These are phyloP conservation scores for Cladorrhinum samala DNA, from an alignment of 495 filamentous ascomycete genomes.

Conservation along the genomic window DNA sequence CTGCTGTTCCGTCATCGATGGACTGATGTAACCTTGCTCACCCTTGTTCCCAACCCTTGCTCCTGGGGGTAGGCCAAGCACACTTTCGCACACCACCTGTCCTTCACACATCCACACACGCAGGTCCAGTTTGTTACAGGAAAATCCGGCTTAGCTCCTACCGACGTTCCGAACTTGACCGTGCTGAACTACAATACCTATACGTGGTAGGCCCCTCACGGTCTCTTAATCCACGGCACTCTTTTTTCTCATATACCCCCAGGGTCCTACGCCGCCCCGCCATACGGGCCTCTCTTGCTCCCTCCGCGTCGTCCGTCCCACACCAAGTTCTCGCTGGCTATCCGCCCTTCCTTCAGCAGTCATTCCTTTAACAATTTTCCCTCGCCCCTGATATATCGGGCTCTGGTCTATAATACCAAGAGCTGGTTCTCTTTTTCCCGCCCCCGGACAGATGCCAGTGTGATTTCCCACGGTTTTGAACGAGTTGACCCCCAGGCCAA, in stretches of 20 bases:
- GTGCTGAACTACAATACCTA: constrained; percentile 31
- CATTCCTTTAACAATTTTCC: constrained; percentile 37
- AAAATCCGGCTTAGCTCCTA: constrained; percentile 47
- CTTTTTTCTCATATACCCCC: constrained; percentile 44
- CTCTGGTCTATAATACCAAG: constrained; percentile 47
- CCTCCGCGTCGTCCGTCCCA: constrained; percentile 31
- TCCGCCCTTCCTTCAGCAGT: constrained; percentile 33
- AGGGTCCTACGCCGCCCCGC: constrained; percentile 40
- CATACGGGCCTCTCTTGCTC: constrained; percentile 30
- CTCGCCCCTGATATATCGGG: constrained; percentile 36
- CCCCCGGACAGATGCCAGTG: constrained; percentile 32
- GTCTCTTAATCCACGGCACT: constrained; percentile 26
- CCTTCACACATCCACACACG: constrained; percentile 39
- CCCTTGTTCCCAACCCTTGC: constrained; percentile 34
- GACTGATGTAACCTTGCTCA: constrained; percentile 39
- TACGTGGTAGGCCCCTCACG: constrained; percentile 29
- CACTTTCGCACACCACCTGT: constrained; percentile 39
- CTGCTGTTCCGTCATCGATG: constrained; percentile 34
- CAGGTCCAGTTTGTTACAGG: constrained; percentile 45
- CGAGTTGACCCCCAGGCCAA: constrained; percentile 35
- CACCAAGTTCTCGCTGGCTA: constrained; percentile 29
- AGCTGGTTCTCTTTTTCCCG: constrained; percentile 43
- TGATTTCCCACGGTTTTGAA: constrained; percentile 30
- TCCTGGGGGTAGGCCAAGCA: constrained; percentile 39
- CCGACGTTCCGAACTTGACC: constrained; percentile 45